phyloP scores from a whole-genome alignment of 306 rosid genomes.

The Casuarina cunninghamiana region DNA sequence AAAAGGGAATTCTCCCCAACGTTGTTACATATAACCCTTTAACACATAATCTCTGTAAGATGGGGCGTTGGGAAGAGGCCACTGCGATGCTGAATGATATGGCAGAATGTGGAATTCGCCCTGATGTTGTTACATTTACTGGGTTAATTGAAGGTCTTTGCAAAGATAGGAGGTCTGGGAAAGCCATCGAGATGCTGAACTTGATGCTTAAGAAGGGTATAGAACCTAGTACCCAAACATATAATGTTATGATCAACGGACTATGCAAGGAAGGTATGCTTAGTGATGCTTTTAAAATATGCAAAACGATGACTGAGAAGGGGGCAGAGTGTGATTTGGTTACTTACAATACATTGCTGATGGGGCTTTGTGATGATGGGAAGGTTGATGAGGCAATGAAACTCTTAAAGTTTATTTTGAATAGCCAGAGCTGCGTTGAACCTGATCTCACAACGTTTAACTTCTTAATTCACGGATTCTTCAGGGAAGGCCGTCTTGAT shows the following conservation, averaged over 20 bases:
- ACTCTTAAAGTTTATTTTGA: slow-evolving; percentile 49
- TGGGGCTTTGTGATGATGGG: slow-evolving; percentile 54
- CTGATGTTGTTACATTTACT: slow-evolving; percentile 64
- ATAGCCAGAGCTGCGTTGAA: slow-evolving; percentile 40
- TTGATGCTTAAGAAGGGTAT: slow-evolving; percentile 61
- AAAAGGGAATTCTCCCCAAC: slow-evolving; percentile 58
- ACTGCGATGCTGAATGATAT: slow-evolving; percentile 55
- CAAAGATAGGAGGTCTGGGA: slow-evolving; percentile 54
- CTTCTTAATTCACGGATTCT: slow-evolving; percentile 59
- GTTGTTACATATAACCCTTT: slow-evolving; percentile 64
- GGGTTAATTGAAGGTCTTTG: slow-evolving; percentile 71
- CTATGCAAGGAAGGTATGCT: slow-evolving; percentile 68
- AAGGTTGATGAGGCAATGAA: slow-evolving; percentile 62
- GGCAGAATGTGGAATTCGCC: slow-evolving; percentile 47
- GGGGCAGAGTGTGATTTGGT: slow-evolving; percentile 69
- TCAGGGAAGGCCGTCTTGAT: slow-evolving; percentile 49
- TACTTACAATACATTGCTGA: slow-evolving; percentile 66
- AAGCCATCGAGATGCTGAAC: slow-evolving; percentile 53
- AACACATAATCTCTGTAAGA: slow-evolving; percentile 60
- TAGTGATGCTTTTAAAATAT: slow-evolving; percentile 50
- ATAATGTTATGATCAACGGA: slow-evolving; percentile 69
- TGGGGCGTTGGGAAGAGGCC: slow-evolving; percentile 65
- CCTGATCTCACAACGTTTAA: slow-evolving; percentile 59
- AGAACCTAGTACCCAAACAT: slow-evolving; percentile 63
- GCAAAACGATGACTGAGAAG: slow-evolving; percentile 59